phyloP scores from a whole-genome alignment of 2,329 filamentous ascomycete genomes.

The Dichotomopilus funicola region DNA sequence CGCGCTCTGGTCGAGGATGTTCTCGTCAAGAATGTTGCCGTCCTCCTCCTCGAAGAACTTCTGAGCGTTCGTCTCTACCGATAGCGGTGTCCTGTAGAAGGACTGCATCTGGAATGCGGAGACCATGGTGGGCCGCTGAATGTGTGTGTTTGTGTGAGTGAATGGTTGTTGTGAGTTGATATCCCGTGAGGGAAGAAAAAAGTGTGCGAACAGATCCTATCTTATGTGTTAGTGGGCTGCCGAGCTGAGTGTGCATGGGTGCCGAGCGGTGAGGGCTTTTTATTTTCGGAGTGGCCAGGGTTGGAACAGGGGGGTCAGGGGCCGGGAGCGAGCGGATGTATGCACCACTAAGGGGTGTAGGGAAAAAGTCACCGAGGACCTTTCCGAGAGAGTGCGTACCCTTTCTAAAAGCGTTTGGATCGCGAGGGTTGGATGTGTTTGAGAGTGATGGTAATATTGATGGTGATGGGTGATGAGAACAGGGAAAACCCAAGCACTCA shows the following conservation, averaged over 20 bases:
- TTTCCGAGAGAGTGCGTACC: neutral
- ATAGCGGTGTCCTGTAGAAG: slow-evolving; percentile 45
- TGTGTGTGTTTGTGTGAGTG: slow-evolving; percentile 3
- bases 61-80: slow-evolving; percentile 47
- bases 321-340: no score
- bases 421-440: slow-evolving; percentile 6
- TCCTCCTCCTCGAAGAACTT: slow-evolving; percentile 59
- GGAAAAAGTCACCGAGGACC: no score
- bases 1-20: slow-evolving; percentile 51
- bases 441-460: slow-evolving; percentile 3
- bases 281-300: slow-evolving; percentile 21
- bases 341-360: no score
- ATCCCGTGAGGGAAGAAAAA: slow-evolving; percentile 8
- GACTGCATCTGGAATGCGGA: slow-evolving; percentile 46
- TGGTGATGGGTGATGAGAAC: neutral
- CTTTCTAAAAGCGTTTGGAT: neutral
- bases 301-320: neutral
- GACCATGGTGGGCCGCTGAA: slow-evolving; percentile 38
- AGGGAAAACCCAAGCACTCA: slow-evolving; percentile 1
- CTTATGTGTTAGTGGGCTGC: slow-evolving; percentile 23
- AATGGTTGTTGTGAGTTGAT: slow-evolving; percentile 11
- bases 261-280: slow-evolving; percentile 26
- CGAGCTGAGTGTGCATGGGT: neutral
- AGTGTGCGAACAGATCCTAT: slow-evolving; percentile 21
- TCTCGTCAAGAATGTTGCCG: slow-evolving; percentile 53